Evolutionary conservation across 768 basidiomycete species (phyloP), one percentile per base, ranked within the genome.

Genomic region (Omphalotus guepiniiformis): DNA sequence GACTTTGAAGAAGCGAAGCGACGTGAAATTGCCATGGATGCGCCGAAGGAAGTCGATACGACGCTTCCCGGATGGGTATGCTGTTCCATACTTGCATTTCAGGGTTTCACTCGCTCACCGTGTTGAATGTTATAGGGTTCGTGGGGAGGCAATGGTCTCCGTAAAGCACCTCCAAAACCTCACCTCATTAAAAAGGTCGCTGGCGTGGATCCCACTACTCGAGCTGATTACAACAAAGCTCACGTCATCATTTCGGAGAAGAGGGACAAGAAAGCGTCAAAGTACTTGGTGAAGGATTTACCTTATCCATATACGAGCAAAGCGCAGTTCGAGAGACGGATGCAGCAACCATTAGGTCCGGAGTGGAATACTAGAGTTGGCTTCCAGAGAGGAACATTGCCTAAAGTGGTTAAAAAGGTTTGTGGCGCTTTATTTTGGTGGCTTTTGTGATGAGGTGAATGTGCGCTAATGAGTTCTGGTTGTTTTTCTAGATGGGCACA

Each of bases 241-340:
- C 85, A 96, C 61, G 80, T 98, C 59, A 96, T 99, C 70, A 89
- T 99, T 58, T 93, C 91, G 2, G 95, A 99, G 67, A 91, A 87
- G 66, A 83, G 84, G 49, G 95, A 98, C 70, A 92, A 91, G 70
- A 96, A 96, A 63, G 93, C 90, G 0, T 70, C 81, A 13, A 89
- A 92, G 67, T 97, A 94, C 63, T 74, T 83, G 50, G 82, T 93
- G 46, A 88, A 88, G 64, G 94, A 98, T 62, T 66, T 99, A 37
- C 96, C 96, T 2, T 88, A 87, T 66, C 96, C 95, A 3, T 98
- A 93, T 61, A 97, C 95, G 7, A 89, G 86, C 64, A 83, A 83
- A 48, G 90, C 86, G 3, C 96, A 97, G 70, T 97, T 87, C 59
- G 93, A 96, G 67, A 81, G 85, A 27, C 78, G 78, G 52, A 82